phyloP scores from a whole-genome alignment of 805 yeast genomes.

The Yarrowia bubula region DNA sequence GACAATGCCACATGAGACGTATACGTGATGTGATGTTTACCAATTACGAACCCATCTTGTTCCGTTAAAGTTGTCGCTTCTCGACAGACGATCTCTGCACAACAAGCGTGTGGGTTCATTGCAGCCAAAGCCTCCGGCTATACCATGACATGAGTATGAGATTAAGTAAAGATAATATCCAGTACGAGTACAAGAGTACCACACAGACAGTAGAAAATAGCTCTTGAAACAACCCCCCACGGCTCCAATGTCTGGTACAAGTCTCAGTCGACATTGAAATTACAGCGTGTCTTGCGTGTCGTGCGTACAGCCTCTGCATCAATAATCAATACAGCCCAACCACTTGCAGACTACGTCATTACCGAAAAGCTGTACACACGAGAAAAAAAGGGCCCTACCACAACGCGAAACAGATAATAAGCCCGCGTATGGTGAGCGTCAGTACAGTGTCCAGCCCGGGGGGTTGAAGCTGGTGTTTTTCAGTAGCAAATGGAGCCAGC shows the following conservation, averaged over 20 bases:
- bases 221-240: too few relatives aligned
- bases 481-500: too few relatives aligned
- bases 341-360: slow-evolving; percentile 3
- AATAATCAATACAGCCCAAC: neutral
- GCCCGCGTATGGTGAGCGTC: slow-evolving; percentile 6
- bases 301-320: slow-evolving; percentile 2
- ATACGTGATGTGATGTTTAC: neutral
- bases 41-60: too few relatives aligned
- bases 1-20: too few relatives aligned
- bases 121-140: neutral
- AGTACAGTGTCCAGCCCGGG: neutral
- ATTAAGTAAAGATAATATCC: too few relatives aligned
- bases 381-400: slow-evolving; percentile 3
- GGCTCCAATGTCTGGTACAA: too few relatives aligned
- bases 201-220: too few relatives aligned
- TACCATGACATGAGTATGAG: neutral
- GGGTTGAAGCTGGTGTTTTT: too few relatives aligned
- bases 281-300: neutral
- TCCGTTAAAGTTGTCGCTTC: slow-evolving; percentile 4
- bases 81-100: slow-evolving; percentile 12
- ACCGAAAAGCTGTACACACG: neutral
- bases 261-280: neutral
- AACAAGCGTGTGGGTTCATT: slow-evolving; percentile 10
- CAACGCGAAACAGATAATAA: neutral
- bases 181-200: too few relatives aligned